phyloP scores from a whole-genome alignment of 208 protist genomes.

The Leishmania lainsoni region DNA sequence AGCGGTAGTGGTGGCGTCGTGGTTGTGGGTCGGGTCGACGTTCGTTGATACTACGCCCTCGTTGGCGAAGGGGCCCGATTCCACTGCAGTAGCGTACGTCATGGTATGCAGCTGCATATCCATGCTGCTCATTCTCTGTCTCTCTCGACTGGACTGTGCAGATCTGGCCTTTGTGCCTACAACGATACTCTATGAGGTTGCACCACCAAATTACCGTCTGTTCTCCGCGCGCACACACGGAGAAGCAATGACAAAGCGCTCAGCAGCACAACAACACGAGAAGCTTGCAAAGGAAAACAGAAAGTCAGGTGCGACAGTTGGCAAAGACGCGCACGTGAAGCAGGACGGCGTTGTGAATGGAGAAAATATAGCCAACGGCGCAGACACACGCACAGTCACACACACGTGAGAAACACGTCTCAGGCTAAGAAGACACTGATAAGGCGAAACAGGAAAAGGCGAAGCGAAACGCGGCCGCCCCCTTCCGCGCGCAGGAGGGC shows the following conservation, averaged over 20 bases:
- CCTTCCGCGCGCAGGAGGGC: neutral
- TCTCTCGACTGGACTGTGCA: neutral
- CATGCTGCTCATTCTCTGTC: constrained; percentile 5
- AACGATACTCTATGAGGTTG: neutral
- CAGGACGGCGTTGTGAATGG: neutral
- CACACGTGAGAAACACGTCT: neutral
- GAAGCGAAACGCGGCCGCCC: neutral
- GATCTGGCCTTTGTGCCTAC: neutral
- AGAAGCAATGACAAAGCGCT: neutral
- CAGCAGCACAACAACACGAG: neutral
- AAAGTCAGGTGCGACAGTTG: neutral
- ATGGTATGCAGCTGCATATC: constrained; percentile 1
- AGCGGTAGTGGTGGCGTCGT: constrained; percentile 8
- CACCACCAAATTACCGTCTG: neutral
- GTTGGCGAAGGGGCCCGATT: constrained; percentile 4
- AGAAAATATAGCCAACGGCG: neutral
- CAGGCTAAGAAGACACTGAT: neutral
- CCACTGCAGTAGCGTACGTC: constrained; percentile 11
- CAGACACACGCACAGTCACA: neutral
- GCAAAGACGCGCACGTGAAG: neutral
- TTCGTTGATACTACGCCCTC: constrained; percentile 30
- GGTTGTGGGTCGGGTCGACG: constrained; percentile 6
- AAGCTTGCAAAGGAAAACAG: constrained; percentile 12
- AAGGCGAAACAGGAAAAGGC: neutral
- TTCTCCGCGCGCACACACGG: neutral